phyloP scores from a whole-genome alignment of 2,329 filamentous ascomycete species.

The Hysterium pulicare region DNA sequence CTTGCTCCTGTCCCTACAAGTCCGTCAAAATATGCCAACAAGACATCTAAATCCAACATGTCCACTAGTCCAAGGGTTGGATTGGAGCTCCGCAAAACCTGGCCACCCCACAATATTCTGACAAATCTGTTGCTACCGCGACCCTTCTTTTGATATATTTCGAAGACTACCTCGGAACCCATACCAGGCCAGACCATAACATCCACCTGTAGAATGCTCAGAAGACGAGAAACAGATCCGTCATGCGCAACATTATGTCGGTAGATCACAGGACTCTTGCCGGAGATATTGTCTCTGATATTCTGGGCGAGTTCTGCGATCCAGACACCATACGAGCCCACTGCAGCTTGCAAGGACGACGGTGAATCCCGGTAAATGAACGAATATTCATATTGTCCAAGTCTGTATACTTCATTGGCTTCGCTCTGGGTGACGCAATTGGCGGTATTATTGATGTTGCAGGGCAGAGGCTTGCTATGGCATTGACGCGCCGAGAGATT shows the following conservation, averaged over 20 bases:
- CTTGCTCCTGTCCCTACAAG: constrained; percentile 56
- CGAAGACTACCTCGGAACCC: constrained; percentile 75
- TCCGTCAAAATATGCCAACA: constrained; percentile 69
- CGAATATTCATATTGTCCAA: constrained; percentile 78
- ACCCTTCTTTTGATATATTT: constrained; percentile 52
- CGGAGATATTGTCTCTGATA: constrained; percentile 47
- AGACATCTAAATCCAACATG: constrained; percentile 63
- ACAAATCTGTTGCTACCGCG: constrained; percentile 45
- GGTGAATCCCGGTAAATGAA: constrained; percentile 69
- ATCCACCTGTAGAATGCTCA: constrained; percentile 69
- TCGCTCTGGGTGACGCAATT: constrained; percentile 61
- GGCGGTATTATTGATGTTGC: constrained; percentile 51
- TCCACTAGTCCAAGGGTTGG: constrained; percentile 66
- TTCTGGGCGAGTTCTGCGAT: constrained; percentile 67
- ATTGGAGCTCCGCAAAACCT: constrained; percentile 63
- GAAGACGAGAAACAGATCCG: constrained; percentile 64
- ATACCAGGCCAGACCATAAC: constrained; percentile 83
- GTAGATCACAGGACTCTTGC: constrained; percentile 48
- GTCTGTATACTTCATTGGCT: constrained; percentile 68
- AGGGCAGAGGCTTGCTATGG: constrained; percentile 69
- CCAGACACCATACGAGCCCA: constrained; percentile 67
- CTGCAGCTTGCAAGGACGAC: constrained; percentile 60
- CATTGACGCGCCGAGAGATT: constrained; percentile 78
- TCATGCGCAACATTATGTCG: constrained; percentile 80
- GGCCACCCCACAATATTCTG: constrained; percentile 68